Percentiles rank a stretch among this genome's conserved stretches.
Conservation (phyloP, 2,329 filamentous ascomycete genomes). For the Aureobasidium subglaciale region DNA sequence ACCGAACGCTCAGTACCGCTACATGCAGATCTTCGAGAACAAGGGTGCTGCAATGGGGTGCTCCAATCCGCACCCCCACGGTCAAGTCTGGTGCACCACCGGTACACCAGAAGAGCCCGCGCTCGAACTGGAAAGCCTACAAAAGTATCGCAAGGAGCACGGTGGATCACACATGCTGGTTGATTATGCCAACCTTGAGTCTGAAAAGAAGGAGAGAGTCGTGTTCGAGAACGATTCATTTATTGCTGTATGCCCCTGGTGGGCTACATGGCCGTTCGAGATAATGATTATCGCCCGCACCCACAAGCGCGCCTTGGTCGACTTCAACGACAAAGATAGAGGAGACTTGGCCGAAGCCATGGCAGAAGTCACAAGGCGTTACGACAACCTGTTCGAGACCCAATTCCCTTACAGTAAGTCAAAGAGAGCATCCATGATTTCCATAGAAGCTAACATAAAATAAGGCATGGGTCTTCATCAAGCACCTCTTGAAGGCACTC, state of each 20-base stretch:
- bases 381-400: constrained; percentile 96
- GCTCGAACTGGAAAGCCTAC: constrained; percentile 69
- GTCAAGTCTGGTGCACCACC: constrained; percentile 93
- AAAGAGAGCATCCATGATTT: not conserved
- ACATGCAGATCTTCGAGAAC: constrained; percentile 99
- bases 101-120: constrained; percentile 82
- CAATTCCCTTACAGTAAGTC: constrained; percentile 83
- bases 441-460: not conserved
- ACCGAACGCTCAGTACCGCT: constrained; percentile 73
- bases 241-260: constrained; percentile 89
- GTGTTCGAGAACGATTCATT: constrained; percentile 85
- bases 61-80: constrained; percentile 96
- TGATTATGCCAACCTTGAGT: constrained; percentile 81
- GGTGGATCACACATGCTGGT: constrained; percentile 67
- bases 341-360: constrained; percentile 72
- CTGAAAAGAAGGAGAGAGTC: constrained; percentile 72
- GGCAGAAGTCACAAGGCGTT: constrained; percentile 79
- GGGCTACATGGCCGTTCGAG: constrained; percentile 97
- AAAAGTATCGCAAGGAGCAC: constrained; percentile 68
- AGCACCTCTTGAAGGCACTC: constrained; percentile 73
- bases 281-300: constrained; percentile 79
- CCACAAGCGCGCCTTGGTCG: constrained; percentile 77
- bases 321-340: constrained; percentile 66
- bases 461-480: constrained; percentile 91
- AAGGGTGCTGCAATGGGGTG: constrained; percentile 98